phyloP scores from a whole-genome alignment of 225 moss, liverwort and hornwort species.

The Lunularia cruciata region DNA sequence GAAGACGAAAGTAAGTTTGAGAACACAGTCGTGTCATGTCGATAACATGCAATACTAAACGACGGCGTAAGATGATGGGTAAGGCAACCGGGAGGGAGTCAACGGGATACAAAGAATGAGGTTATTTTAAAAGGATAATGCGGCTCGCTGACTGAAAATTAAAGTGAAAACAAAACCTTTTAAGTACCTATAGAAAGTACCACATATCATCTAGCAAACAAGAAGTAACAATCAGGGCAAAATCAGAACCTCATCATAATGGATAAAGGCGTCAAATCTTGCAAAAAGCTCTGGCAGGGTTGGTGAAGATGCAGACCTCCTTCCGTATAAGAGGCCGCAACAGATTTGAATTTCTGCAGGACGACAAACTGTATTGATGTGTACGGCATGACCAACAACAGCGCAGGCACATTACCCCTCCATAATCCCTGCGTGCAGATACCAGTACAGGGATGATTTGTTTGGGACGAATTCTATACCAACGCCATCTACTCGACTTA shows the following conservation, averaged over 20 bases:
- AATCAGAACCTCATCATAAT: conserved; percentile 31
- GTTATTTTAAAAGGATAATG: too few species aligned
- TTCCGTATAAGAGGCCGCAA: conserved; percentile 60
- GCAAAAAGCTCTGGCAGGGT: conserved; percentile 31
- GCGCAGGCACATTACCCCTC: conserved; percentile 92
- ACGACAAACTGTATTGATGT: conserved; percentile 96
- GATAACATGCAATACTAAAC: too few species aligned
- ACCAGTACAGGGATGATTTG: neutral
- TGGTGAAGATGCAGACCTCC: conserved; percentile 63
- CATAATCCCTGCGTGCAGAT: conserved; percentile 64
- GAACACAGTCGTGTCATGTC: too few species aligned
- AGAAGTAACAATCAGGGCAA: conserved; percentile 25
- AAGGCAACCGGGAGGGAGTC: too few species aligned
- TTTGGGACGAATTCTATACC: neutral
- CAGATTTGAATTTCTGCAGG: conserved; percentile 60
- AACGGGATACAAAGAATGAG: too few species aligned
- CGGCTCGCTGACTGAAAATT: neutral
- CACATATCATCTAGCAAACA: neutral
- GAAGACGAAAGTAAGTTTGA: too few species aligned
- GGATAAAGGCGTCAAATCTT: conserved; percentile 28
- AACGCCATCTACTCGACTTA: neutral
- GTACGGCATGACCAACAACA: conserved; percentile 95
- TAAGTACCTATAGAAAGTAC: conserved; percentile 13
- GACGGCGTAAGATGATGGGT: too few species aligned
- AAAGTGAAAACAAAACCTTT: neutral